Evolutionary conservation across 2,329 filamentous ascomycete species (phyloP).

Genomic region (Alternaria gaisen): DNA sequence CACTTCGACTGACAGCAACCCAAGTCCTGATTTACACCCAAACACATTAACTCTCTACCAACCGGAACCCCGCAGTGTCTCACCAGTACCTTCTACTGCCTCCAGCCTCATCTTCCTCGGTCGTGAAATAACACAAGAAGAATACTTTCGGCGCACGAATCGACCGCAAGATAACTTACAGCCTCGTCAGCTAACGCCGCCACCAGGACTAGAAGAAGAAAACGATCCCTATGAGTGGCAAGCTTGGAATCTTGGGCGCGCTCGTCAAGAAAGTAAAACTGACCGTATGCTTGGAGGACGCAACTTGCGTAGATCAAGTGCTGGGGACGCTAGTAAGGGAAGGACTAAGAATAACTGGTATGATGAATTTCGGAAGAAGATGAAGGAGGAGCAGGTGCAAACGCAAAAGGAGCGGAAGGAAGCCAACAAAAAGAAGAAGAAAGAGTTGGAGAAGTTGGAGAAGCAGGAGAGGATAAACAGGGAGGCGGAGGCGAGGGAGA

Average conservation of each 20-base stretch:
- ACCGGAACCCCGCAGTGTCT: not conserved
- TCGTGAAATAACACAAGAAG: not conserved
- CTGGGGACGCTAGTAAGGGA: not conserved
- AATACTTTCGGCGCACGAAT: conserved; percentile 11
- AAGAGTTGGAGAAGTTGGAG: not conserved
- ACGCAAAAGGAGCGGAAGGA: not conserved
- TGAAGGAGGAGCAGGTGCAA: conserved; percentile 4
- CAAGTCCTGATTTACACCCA: not conserved
- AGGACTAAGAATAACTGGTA: not conserved
- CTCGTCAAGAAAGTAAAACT: not conserved
- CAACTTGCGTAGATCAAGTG: not conserved
- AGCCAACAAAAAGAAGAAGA: not conserved
- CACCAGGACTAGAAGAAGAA: not conserved
- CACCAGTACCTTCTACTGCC: not conserved
- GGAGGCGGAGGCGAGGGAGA: not conserved
- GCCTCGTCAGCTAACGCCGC: not conserved
- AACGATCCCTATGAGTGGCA: conserved; percentile 12
- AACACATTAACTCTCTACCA: not conserved
- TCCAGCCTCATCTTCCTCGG: conserved; percentile 6
- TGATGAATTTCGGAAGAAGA: conserved; percentile 1
- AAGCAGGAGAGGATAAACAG: not conserved
- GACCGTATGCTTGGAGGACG: not conserved
- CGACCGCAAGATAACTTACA: not conserved
- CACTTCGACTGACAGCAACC: not conserved
- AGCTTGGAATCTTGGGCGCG: not conserved